These are phyloP conservation scores for Annulohypoxylon moriforme DNA, from an alignment of 495 filamentous ascomycete species.

Conservation along the genomic window DNA sequence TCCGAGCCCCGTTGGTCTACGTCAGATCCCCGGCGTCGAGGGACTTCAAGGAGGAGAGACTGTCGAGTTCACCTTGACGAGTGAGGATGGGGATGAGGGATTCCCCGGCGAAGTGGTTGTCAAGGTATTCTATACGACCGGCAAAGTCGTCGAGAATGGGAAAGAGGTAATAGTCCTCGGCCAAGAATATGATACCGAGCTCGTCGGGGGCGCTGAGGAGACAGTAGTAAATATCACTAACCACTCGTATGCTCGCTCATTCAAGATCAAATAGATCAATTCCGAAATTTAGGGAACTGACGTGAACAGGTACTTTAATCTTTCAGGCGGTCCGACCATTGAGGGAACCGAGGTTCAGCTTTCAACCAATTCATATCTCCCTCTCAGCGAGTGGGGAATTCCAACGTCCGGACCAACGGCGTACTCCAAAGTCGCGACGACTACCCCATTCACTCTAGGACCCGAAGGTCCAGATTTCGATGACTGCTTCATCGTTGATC, in stretches of 20 bases:
- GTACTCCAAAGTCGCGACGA: slow-evolving; percentile 70
- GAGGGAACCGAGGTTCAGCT: slow-evolving; percentile 81
- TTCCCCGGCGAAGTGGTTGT: slow-evolving; percentile 87
- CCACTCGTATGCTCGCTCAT: slow-evolving; percentile 76
- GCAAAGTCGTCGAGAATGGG: slow-evolving; percentile 69
- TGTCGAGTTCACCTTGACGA: slow-evolving; percentile 78
- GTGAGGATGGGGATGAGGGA: slow-evolving; percentile 81
- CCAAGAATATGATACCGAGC: slow-evolving; percentile 88
- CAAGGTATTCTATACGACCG: slow-evolving; percentile 80
- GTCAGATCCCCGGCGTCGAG: slow-evolving; percentile 56
- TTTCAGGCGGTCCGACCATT: slow-evolving; percentile 73
- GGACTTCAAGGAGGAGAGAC: slow-evolving; percentile 75
- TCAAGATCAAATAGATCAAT: not conserved
- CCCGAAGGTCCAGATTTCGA: slow-evolving; percentile 79
- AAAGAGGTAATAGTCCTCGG: slow-evolving; percentile 74
- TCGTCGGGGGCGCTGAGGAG: slow-evolving; percentile 82
- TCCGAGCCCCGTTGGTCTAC: slow-evolving; percentile 67
- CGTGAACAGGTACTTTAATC: slow-evolving; percentile 85
- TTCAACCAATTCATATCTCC: slow-evolving; percentile 76
- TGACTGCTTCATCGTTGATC: slow-evolving; percentile 85
- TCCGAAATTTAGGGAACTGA: slow-evolving; percentile 1
- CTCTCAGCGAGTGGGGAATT: slow-evolving; percentile 75
- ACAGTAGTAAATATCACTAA: slow-evolving; percentile 93
- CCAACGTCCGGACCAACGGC: slow-evolving; percentile 67
- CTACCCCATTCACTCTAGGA: slow-evolving; percentile 75